A percentile compares a stretch with the other conserved stretches of the same genome.
phyloP scores from a whole-genome alignment of 345 rosid genomes.

The Moricandia arvensis region DNA sequence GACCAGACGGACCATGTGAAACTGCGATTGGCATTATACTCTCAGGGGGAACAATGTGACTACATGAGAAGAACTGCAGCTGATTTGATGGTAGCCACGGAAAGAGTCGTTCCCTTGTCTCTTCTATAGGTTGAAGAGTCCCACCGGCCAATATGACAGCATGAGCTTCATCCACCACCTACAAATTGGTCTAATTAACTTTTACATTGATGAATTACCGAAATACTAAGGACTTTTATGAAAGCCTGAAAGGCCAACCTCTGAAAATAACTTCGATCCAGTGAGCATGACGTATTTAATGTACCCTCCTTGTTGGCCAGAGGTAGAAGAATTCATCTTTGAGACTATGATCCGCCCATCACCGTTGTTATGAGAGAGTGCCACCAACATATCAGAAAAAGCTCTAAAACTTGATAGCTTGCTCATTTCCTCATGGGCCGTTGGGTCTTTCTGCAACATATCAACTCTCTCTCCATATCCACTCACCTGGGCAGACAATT shows the following conservation, averaged over 20 bases:
- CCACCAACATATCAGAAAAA: constrained; percentile 59
- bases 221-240: constrained; percentile 1
- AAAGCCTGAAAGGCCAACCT: constrained; percentile 65
- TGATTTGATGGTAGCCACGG: constrained; percentile 69
- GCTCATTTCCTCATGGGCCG: constrained; percentile 49
- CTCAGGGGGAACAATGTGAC: constrained; percentile 83
- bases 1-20: constrained; percentile 84
- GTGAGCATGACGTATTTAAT: constrained; percentile 90
- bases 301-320: constrained; percentile 55
- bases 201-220: background rate
- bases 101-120: constrained; percentile 87
- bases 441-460: constrained; percentile 45
- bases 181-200: constrained; percentile 23
- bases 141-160: constrained; percentile 91
- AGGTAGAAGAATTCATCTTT: too few relatives aligned
- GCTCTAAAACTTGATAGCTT: constrained; percentile 70
- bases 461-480: constrained; percentile 66
- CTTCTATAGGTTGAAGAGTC: constrained; percentile 95
- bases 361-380: constrained; percentile 73
- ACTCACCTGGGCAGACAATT: constrained; percentile 54
- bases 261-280: constrained; percentile 78
- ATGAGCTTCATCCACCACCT: constrained; percentile 82
- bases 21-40: constrained; percentile 80
- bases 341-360: constrained; percentile 92
- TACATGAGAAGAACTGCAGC: constrained; percentile 80